Conservation (phyloP, 495 filamentous ascomycete genomes). For the Neurospora tetrasperma region DNA sequence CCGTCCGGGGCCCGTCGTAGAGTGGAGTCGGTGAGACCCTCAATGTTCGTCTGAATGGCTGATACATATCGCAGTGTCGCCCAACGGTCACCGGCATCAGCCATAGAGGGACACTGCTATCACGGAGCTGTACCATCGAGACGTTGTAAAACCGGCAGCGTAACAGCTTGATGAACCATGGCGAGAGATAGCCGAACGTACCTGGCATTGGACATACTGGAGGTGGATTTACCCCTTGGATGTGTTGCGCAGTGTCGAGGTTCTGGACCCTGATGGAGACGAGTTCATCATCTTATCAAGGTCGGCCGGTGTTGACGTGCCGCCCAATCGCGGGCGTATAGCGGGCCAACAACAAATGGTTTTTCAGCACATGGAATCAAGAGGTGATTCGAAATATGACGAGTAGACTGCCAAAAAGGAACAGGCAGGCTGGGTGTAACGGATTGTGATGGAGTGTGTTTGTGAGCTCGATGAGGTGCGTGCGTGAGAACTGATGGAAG, state of each 20-base stretch:
- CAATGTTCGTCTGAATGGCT: not conserved
- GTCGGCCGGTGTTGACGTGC: not conserved
- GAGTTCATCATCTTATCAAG: not conserved
- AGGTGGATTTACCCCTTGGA: not conserved
- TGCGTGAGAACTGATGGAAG: not conserved
- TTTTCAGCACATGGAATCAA: not conserved
- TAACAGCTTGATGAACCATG: not conserved
- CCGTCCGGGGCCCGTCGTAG: constrained; percentile 2
- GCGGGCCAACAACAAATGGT: not conserved
- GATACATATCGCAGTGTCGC: not conserved
- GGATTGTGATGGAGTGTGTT: not conserved
- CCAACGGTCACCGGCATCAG: not conserved
- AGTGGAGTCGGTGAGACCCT: constrained; percentile 20
- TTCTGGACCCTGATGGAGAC: not conserved
- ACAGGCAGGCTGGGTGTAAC: constrained; percentile 1
- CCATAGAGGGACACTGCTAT: not conserved
- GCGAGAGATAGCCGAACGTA: not conserved
- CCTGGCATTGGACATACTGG: not conserved
- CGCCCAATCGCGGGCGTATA: not conserved
- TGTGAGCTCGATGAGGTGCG: not conserved
- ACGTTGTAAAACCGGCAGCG: not conserved
- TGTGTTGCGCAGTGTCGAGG: not conserved
- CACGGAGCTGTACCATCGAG: not conserved
- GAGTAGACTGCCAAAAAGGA: not conserved
- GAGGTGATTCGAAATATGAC: not conserved